Evolutionary conservation across 2,329 filamentous ascomycete genomes (phyloP), one percentile per base, ranked within the genome.

Genomic region (Colletotrichum godetiae): DNA sequence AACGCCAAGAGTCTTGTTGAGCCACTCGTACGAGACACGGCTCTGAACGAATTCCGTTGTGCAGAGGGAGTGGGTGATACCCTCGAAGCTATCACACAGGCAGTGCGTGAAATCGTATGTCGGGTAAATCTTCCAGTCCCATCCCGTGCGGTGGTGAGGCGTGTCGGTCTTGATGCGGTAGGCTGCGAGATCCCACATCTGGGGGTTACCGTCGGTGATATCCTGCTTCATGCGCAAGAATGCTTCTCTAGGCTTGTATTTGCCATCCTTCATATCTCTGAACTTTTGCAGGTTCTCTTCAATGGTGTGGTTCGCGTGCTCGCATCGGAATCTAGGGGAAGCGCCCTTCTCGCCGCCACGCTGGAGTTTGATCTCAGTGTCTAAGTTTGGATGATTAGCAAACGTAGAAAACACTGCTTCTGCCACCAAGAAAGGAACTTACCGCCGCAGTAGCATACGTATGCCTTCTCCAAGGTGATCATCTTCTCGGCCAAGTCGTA

Each of bases 181-280:
- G 19, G 96, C 96, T 2, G 94, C 94, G 67, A 98, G 85, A 86
- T 98, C 96, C 96, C 96, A 98, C 94, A 98, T 95, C 83, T 97
- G 94, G 7, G 95, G 95, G 81, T 98, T 98, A 35, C 93, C 92
- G 78, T 93, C 92, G 63, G 90, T 90, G 75, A 94, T 94, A 76
- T 95, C 90, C 87, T 97, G 94, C 86, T 97, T 97, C 95, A 98
- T 98, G 74, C 96, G 92, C 66, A 98, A 86, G 78, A 95, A 93
- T 1, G 95, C 96, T 81, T 95, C 92, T 78, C 92, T 91, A 1
- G 95, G 92, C 81, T 93, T 92, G 84, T 98, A 98, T 83, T 96
- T 94, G 24, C 96, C 96, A 79, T 97, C 95, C 64, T 92, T 89
- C 96, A 98, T 98, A 57, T 91, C 94, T 74, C 94, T 88, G 82